Conservation (phyloP, 2,329 filamentous ascomycete genomes). For the Phyllosticta citribraziliensis region DNA sequence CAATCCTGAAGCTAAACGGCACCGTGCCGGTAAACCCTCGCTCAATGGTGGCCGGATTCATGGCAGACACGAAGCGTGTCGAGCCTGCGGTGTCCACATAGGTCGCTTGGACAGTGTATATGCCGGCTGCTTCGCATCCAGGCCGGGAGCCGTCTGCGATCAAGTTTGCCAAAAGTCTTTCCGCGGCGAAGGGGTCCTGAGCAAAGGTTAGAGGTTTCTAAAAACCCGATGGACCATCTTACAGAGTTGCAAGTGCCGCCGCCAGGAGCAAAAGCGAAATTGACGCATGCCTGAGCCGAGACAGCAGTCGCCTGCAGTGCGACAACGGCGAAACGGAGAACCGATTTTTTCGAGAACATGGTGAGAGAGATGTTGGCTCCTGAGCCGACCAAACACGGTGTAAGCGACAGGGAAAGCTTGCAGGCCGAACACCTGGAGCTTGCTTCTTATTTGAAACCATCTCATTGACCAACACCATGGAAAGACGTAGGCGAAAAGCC, state of each 20-base stretch:
- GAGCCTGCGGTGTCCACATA: neutral
- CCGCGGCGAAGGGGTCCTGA: neutral
- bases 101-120: constrained; percentile 1
- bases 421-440: neutral
- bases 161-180: neutral
- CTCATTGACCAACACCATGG: neutral
- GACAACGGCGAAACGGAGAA: neutral
- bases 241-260: constrained; percentile 7
- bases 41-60: constrained; percentile 2
- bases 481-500: neutral
- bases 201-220: neutral
- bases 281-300: constrained; percentile 4
- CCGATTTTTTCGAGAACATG: neutral
- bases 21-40: constrained; percentile 4
- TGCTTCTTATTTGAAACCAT: neutral
- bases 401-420: neutral
- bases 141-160: neutral
- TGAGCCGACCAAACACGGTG: neutral
- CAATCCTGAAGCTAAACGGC: constrained; percentile 7
- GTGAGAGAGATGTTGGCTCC: neutral
- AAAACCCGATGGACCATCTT: neutral
- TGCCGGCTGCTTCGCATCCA: neutral
- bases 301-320: neutral
- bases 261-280: constrained; percentile 5
- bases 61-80: constrained; percentile 4